Conservation (phyloP, 2,329 filamentous ascomycete species). For the Capronia epimyces region DNA sequence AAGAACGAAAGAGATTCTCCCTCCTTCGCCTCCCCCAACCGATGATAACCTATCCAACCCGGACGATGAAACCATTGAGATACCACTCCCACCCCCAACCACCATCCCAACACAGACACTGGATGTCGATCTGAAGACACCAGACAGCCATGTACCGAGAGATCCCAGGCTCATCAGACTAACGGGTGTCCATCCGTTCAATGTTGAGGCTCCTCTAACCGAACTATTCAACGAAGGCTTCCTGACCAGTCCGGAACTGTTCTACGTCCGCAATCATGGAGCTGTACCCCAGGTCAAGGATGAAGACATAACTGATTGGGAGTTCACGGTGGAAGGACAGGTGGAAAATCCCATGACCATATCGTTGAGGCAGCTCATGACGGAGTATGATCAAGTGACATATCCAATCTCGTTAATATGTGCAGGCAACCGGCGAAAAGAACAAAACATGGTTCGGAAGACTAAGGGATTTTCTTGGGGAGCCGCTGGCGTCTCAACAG, state of each 20-base stretch:
- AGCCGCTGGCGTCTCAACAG: constrained; percentile 77
- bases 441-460: constrained; percentile 85
- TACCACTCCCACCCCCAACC: constrained; percentile 65
- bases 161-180: constrained; percentile 77
- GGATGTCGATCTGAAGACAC: constrained; percentile 72
- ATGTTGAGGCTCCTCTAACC: constrained; percentile 76
- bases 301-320: constrained; percentile 68
- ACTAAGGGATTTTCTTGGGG: constrained; percentile 95
- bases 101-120: constrained; percentile 57
- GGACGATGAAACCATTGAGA: constrained; percentile 33
- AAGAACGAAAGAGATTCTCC: constrained; percentile 15
- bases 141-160: constrained; percentile 72
- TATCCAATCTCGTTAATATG: constrained; percentile 86
- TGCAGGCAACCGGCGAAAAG: constrained; percentile 84
- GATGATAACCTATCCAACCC: constrained; percentile 23
- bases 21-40: constrained; percentile 27
- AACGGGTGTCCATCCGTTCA: constrained; percentile 86
- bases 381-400: constrained; percentile 73
- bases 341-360: constrained; percentile 71
- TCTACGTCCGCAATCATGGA: constrained; percentile 90
- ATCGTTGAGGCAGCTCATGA: constrained; percentile 65
- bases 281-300: constrained; percentile 71
- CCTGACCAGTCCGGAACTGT: constrained; percentile 77
- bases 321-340: constrained; percentile 77
- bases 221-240: constrained; percentile 73